A percentile compares a stretch with the other conserved stretches of the same genome.
phyloP scores from a whole-genome alignment of 2,329 filamentous ascomycete genomes.

The Penicillium sp. region DNA sequence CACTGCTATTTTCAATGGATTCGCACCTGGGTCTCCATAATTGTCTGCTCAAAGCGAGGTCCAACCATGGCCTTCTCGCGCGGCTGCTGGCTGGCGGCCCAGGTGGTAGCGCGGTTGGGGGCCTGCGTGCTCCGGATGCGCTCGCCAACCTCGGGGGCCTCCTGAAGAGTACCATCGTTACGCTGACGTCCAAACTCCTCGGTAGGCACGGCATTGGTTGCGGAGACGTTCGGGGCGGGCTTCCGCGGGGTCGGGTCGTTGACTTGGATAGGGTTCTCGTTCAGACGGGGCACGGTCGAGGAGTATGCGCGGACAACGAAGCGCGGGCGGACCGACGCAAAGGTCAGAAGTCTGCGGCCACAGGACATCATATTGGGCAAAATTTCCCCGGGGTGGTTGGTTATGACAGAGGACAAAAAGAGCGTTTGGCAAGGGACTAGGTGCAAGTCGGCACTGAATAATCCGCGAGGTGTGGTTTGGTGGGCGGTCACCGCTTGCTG shows the following conservation, averaged over 20 bases:
- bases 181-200: constrained; percentile 38
- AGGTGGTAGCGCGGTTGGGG: constrained; percentile 77
- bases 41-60: constrained; percentile 94
- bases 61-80: constrained; percentile 84
- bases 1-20: neutral
- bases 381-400: constrained; percentile 21
- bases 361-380: constrained; percentile 47
- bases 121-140: constrained; percentile 68
- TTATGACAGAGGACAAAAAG: constrained; percentile 19
- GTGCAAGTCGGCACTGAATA: constrained; percentile 22
- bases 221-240: constrained; percentile 57
- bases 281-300: constrained; percentile 42
- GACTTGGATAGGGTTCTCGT: constrained; percentile 47
- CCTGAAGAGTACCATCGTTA: constrained; percentile 54
- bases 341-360: constrained; percentile 48
- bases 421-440: constrained; percentile 19
- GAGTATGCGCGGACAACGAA: constrained; percentile 44
- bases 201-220: constrained; percentile 59
- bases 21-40: constrained; percentile 85
- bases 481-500: constrained; percentile 19
- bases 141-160: constrained; percentile 57
- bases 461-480: constrained; percentile 37
- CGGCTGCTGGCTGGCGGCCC: constrained; percentile 83
- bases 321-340: constrained; percentile 42
- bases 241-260: constrained; percentile 59